Conservation (phyloP, 345 rosid genomes). For the Euphorbia peplus region DNA sequence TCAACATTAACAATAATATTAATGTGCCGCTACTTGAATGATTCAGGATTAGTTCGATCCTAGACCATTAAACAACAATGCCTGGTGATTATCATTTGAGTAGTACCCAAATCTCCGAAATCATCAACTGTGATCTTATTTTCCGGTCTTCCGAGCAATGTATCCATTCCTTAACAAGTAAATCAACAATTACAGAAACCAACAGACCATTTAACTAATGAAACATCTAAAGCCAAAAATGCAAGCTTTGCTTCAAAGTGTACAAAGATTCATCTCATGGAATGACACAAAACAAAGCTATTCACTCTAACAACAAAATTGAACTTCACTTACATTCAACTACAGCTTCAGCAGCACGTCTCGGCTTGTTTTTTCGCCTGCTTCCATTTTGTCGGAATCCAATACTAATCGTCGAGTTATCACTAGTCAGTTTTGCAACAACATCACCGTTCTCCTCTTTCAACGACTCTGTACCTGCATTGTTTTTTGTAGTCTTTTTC, state of each 20-base stretch:
- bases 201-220: neutral
- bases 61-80: neutral
- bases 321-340: constrained; percentile 55
- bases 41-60: too few species aligned
- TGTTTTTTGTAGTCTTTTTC: constrained; percentile 39
- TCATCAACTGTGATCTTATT: constrained; percentile 10
- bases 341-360: constrained; percentile 79
- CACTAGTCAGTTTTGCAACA: constrained; percentile 38
- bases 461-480: constrained; percentile 29
- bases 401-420: constrained; percentile 38
- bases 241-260: neutral
- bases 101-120: neutral
- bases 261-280: neutral
- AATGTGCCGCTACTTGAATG: constrained; percentile 2
- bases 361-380: constrained; percentile 71
- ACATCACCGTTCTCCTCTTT: constrained; percentile 51
- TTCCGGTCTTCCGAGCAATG: constrained; percentile 11
- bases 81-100: neutral
- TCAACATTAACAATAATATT: neutral
- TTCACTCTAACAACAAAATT: constrained; percentile 6
- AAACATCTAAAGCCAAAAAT: constrained; percentile 17
- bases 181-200: constrained; percentile 15
- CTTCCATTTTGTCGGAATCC: constrained; percentile 63
- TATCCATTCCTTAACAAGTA: constrained; percentile 16
- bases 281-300: constrained; percentile 4